Evolutionary conservation across 768 basidiomycete species (phyloP).

Genomic region (Pulveroboletus sp.): DNA sequence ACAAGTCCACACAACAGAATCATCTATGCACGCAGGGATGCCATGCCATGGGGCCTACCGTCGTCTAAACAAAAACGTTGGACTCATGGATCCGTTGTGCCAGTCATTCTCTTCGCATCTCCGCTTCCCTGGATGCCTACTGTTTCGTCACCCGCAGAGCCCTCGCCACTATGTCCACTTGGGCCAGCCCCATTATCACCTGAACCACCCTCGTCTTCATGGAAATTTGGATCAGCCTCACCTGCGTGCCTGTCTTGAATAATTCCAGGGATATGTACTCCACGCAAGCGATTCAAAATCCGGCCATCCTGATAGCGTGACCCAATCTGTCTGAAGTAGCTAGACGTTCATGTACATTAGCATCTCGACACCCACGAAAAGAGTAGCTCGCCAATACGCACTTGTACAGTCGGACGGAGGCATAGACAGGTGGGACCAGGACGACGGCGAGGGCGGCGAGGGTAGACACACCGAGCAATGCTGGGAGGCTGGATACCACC

Average conservation of each 20-base stretch:
- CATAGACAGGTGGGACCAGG: conserved; percentile 6
- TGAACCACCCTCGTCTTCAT: not conserved
- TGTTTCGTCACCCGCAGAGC: not conserved
- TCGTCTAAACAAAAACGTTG: no score
- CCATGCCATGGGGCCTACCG: no score
- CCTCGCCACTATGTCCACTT: not conserved
- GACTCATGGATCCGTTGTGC: not conserved
- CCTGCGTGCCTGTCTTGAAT: not conserved
- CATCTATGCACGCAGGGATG: no score
- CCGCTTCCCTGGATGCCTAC: not conserved
- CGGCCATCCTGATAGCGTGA: not conserved
- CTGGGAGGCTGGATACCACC: conserved; percentile 9
- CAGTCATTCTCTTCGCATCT: not conserved
- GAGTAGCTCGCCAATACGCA: conserved; percentile 1
- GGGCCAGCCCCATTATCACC: not conserved
- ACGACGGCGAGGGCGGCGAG: conserved; percentile 13
- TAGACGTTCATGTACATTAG: not conserved
- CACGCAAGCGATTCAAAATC: not conserved
- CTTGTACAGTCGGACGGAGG: conserved; percentile 3
- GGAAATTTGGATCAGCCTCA: not conserved
- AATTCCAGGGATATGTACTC: not conserved
- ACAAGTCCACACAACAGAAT: no score
- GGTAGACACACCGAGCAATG: conserved; percentile 17
- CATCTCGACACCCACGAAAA: not conserved
- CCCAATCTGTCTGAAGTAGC: not conserved